Evolutionary conservation across 257 asterid species (phyloP), one percentile per base, ranked within the genome.

Genomic region (Rehmannia glutinosa): DNA sequence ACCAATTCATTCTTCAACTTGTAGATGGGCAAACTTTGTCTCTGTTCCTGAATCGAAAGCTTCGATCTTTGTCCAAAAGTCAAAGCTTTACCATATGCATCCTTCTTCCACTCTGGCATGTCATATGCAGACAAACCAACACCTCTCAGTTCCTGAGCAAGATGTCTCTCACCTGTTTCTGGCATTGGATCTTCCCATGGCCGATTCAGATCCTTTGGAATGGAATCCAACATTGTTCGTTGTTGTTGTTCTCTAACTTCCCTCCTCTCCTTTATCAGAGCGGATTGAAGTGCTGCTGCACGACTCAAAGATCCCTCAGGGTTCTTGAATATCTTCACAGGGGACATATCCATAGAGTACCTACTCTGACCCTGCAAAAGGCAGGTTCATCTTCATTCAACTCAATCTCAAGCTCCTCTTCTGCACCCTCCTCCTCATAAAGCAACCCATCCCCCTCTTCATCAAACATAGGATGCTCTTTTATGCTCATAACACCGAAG

Each of bases 161-260:
- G 74, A 77, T 86, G 91, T 84, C 94, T 81, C 81, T 88, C 96
- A 43, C 96, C 96, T 1, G 85, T 75, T 78, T 88, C 96, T 2
- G 96, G 96, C 94, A 88, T 88, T 43, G 91, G 96, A 72, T 88
- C 96, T 81, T 88, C 96, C 96, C 96, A 86, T 0, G 96, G 94
- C 27, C 89, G 77, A 52, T 88, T 88, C 78, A 88, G 74, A 86
- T 88, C 96, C 78, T 88, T 88, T 6, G 96, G 96, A 69, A 88
- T 88, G 27, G 96, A 88, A 75, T 88, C 96, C 70, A 88, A 73
- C 96, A 86, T 88, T 20, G 89, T 78, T 72, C 96, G 73, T 63
- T 88, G 96, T 63, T 87, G 90, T 51, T 87, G 92, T 32, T 83
- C 92, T 63, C 92, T 77, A 6, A 88, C 89, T 77, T 88, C 96